A percentile compares a stretch with the other conserved stretches of the same genome.
phyloP scores from a whole-genome alignment of 345 rosid species.

The Rhodamnia argentea region DNA sequence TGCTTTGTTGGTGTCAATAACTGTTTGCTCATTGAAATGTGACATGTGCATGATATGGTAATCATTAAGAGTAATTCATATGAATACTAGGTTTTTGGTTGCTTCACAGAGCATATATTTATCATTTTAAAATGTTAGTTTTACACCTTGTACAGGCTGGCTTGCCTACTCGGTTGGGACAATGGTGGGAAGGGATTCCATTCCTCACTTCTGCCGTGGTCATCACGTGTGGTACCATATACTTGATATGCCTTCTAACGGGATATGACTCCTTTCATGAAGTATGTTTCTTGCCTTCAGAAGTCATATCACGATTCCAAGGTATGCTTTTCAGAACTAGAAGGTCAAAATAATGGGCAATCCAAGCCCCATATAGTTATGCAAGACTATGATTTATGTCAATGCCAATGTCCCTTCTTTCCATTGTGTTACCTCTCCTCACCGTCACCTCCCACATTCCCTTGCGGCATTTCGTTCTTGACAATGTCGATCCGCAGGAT shows the following conservation, averaged over 20 bases:
- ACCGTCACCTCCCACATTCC: background rate
- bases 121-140: background rate
- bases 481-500: background rate
- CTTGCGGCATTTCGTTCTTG: background rate
- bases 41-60: background rate
- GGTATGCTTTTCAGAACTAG: constrained; percentile 26
- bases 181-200: constrained; percentile 93
- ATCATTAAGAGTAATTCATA: background rate
- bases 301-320: constrained; percentile 58
- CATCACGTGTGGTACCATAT: constrained; percentile 56
- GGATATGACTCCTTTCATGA: constrained; percentile 85
- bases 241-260: constrained; percentile 62
- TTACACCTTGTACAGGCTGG: constrained; percentile 45
- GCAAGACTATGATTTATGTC: background rate
- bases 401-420: background rate
- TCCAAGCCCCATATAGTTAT: background rate
- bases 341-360: background rate
- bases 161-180: constrained; percentile 55
- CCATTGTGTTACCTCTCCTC: background rate
- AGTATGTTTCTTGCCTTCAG: constrained; percentile 86
- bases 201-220: constrained; percentile 73
- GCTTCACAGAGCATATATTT: background rate
- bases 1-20: background rate
- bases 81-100: background rate
- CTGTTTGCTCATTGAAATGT: background rate